Base-by-base conservation (phyloP, 495 filamentous ascomycete species). In the Terfezia claveryi region DNA sequence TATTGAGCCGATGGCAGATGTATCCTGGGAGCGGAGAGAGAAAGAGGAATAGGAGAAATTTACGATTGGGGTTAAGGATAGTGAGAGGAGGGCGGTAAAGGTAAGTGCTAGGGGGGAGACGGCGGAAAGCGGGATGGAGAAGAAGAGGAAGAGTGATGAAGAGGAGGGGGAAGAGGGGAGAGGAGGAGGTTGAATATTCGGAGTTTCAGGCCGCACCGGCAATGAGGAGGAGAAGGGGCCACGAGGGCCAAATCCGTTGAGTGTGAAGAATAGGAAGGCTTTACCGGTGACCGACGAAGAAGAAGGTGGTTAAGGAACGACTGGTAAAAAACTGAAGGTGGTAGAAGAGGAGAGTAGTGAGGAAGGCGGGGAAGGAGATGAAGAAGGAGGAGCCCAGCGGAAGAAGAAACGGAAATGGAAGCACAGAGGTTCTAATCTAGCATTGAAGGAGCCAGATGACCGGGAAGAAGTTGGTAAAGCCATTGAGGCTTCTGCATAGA, bases 231-330 rank as follows among this genome's bases (percentile, higher is more conserved):
- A 20, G 50, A 73, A 77, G 57, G 87, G 88, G 17, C 74, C 71
- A 0, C 95, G 89, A 68, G 81, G 73, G 8, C 87, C 89, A 8
- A 98, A 98, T 72, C 91, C 91, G 10, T 71, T 96, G 58, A 80
- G 86, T 57, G 70, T 93, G 60, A 92, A 85, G 74, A 98, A 94
- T 70, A 67, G 78, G 54, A 86, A 83, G 71, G 81, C 4, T 51
- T 12, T 51, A 9, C n/a, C n/a, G 4, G 50, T 51, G 11, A 20
- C 23, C 50, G 50, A 23, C 23, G 11, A 20, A 51, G n/a, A 20
- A 51, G 50, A 20, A 51, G 50, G 23, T 11, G 50, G n/a, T 51
- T 10, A 4, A 20, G 41, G 41, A 20, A 2, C 14, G 41, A 4
- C 17, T 7, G 41, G 12, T 23, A 56, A 53, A 17, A 20, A 51